Evolutionary conservation across 106 monocot genomes (phyloP), one percentile per base, ranked within the genome.

Genomic region (Dendrobium huoshanense): DNA sequence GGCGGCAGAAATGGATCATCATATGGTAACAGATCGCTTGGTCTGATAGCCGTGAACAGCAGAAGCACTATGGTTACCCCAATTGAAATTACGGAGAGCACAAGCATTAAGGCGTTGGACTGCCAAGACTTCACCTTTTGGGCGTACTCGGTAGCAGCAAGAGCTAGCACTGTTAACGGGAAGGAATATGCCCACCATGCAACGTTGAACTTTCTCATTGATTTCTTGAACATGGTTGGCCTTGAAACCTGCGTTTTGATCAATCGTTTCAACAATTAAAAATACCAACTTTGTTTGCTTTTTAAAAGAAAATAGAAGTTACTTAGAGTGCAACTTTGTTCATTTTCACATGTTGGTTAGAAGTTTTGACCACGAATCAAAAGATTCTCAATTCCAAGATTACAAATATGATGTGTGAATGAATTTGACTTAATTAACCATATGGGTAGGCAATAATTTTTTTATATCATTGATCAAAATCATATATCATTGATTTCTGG

Each of bases 121-220:
- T 44, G 9, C 3, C 24, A 13, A 7, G 10, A 55, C 59, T 81
- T 74, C 11, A 75, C 81, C 43, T 81, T 41, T 19, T 81, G 74
- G 3, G 75, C 56, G 24, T 81, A 81, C 37, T 41, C 22, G 5
- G 75, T 75, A 13, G 81, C 73, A 2, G 81, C 81, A 10, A 41
- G 74, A 25, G 79, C 79, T 19, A 79, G 67, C 16, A 79, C n/a
- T 19, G 81, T 81, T 54, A 81, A 19, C 7, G 75, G 81, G 13
- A 75, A 81, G 2, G 81, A 81, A 43, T 81, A 81, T 15, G 81
- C 81, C 73, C 81, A 81, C 81, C 81, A 81, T 16, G 75, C 81
- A 13, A 75, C 56, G 58, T 59, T 75, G 81, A 81, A 81, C 75
- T 42, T 33, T 25, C 48, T 20, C 74, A 81, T 75, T 0, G 81